Conservation (phyloP, 345 rosid species). For the Zanthoxylum bungeanum region DNA sequence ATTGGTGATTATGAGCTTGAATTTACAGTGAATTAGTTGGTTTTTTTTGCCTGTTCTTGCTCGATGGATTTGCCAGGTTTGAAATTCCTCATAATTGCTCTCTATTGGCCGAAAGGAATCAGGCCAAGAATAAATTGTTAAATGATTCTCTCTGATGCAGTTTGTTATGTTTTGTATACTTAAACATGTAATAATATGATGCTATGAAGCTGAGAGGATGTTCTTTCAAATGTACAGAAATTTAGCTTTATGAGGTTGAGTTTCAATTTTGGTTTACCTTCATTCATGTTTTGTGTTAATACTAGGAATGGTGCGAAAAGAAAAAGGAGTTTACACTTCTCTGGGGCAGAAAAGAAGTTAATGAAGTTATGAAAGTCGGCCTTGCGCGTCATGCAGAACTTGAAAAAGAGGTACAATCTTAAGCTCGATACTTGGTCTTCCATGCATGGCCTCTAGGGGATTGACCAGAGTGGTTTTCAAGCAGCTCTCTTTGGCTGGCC, state of each 20-base stretch:
- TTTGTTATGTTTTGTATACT: neutral
- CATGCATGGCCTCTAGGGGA: too few relatives aligned
- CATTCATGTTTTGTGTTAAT: constrained; percentile 4
- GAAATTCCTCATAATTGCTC: neutral
- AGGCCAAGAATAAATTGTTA: neutral
- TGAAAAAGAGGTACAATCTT: constrained; percentile 59
- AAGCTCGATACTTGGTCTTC: neutral
- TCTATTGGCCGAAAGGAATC: neutral
- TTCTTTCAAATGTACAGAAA: neutral
- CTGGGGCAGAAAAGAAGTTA: constrained; percentile 36
- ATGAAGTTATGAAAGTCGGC: constrained; percentile 72
- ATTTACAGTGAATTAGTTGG: neutral
- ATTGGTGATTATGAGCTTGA: neutral
- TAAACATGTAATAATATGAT: neutral
- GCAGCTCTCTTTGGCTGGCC: too few relatives aligned
- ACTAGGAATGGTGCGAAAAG: constrained; percentile 92
- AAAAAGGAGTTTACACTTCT: constrained; percentile 61
- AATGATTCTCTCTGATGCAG: neutral
- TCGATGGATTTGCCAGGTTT: neutral
- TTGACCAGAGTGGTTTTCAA: too few relatives aligned
- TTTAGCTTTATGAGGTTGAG: neutral
- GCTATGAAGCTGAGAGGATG: neutral
- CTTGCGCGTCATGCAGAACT: constrained; percentile 65
- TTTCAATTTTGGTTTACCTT: neutral
- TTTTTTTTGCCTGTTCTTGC: neutral